Evolutionary conservation across 208 protist genomes (phyloP).

Genomic region (Leishmania amazonensis): DNA sequence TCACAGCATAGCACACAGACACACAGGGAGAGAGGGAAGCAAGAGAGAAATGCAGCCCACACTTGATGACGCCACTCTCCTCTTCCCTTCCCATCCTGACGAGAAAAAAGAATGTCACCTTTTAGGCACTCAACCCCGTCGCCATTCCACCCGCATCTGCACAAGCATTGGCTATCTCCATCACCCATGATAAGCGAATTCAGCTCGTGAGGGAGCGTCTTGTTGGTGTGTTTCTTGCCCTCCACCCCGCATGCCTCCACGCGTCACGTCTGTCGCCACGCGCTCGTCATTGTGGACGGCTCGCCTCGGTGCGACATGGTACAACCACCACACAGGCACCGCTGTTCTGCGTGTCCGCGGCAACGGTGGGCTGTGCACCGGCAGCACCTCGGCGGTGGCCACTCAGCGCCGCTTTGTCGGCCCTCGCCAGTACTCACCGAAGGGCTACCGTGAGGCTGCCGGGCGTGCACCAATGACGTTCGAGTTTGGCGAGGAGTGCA

Average conservation of each 20-base stretch:
- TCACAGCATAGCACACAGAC: not conserved
- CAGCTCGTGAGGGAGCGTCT: not conserved
- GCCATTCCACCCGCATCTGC: not conserved
- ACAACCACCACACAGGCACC: not conserved
- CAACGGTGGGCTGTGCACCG: not conserved
- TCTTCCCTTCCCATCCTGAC: not conserved
- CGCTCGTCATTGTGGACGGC: conserved; percentile 11
- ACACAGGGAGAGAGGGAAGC: not conserved
- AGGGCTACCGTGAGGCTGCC: conserved; percentile 83
- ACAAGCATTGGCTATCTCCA: not conserved
- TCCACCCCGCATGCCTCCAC: not conserved
- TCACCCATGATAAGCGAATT: not conserved
- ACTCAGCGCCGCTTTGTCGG: conserved; percentile 61
- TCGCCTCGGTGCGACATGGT: not conserved
- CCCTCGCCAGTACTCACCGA: conserved; percentile 82
- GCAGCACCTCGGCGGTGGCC: conserved; percentile 1
- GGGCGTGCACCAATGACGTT: conserved; percentile 82
- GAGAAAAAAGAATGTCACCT: not conserved
- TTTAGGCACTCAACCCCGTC: not conserved
- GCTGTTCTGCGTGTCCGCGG: conserved; percentile 7
- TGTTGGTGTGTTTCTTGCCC: not conserved
- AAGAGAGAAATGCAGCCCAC: not conserved
- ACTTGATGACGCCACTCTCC: not conserved
- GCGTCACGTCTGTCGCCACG: not conserved
- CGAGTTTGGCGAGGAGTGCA: conserved; percentile 89